Conservation (phyloP, 1,284 basidiomycete genomes). For the Papiliotrema fonsecae region DNA sequence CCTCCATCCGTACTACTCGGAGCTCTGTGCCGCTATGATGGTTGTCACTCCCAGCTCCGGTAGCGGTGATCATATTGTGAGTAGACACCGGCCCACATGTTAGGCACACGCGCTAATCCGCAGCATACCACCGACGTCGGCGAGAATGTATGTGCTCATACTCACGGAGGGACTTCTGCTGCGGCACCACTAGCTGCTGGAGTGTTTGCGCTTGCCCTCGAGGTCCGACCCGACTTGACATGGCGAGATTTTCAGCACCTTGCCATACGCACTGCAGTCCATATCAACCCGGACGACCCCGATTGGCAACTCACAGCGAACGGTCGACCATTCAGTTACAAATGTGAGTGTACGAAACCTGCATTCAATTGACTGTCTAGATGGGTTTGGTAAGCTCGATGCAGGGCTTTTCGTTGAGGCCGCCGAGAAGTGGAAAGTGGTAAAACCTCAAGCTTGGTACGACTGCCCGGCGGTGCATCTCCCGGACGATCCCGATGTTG, state of each 20-base stretch:
- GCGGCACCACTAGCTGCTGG: constrained; percentile 94
- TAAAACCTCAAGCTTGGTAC: constrained; percentile 93
- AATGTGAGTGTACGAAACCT: constrained; percentile 52
- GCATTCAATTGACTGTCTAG: constrained; percentile 11
- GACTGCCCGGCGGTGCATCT: constrained; percentile 68
- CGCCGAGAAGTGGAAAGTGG: constrained; percentile 75
- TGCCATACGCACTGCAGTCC: constrained; percentile 69
- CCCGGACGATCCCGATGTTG: constrained; percentile 13
- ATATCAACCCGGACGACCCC: constrained; percentile 82
- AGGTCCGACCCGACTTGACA: constrained; percentile 81
- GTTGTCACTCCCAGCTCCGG: constrained; percentile 95
- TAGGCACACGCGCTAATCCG: too few relatives aligned
- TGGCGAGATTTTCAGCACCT: constrained; percentile 98
- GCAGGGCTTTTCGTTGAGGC: constrained; percentile 77
- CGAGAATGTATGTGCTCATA: constrained; percentile 71
- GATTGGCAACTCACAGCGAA: constrained; percentile 87
- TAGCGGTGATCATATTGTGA: constrained; percentile 83
- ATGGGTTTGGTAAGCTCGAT: constrained; percentile 88
- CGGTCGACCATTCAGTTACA: constrained; percentile 86
- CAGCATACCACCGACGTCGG: constrained; percentile 94
- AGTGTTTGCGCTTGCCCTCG: constrained; percentile 79
- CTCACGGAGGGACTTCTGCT: constrained; percentile 94
- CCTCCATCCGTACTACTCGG: constrained; percentile 93
- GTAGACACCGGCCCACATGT: constrained; percentile 35
- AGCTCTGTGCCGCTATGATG: constrained; percentile 94